A percentile compares a stretch with the other conserved stretches of the same genome.
These are phyloP conservation scores for Coffea humblotiana DNA, from an alignment of 305 asterid genomes.

Conservation along the genomic window DNA sequence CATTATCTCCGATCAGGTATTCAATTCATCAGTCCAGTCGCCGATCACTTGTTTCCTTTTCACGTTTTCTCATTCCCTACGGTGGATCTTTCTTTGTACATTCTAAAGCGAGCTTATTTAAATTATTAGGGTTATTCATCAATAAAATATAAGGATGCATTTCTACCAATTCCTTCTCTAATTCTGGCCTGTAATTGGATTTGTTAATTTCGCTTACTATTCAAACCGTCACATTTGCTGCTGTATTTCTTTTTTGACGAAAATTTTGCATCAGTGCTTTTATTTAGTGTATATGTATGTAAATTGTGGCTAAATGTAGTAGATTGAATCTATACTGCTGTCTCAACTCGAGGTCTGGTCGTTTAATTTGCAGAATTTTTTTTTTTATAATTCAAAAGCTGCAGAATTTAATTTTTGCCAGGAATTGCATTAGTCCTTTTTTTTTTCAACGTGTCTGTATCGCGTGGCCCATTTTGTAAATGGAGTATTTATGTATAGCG, in stretches of 20 bases:
- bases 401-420: neutral
- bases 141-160: neutral
- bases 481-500: neutral
- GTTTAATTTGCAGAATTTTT: neutral
- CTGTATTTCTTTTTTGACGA: neutral
- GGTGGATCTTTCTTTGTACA: neutral
- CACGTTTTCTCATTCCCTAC: neutral
- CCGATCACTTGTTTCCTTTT: conserved; percentile 2
- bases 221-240: too few species aligned
- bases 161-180: neutral
- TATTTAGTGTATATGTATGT: neutral
- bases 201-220: too few species aligned
- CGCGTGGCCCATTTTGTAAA: neutral
- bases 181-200: neutral
- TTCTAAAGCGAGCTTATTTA: neutral
- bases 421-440: neutral
- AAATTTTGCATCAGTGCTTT: neutral
- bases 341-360: neutral
- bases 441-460: too few species aligned
- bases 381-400: neutral
- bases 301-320: neutral
- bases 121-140: neutral
- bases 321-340: neutral
- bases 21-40: neutral
- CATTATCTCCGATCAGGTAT: conserved; percentile 23